Evolutionary conservation across 129 eudicot species (phyloP).

Genomic region (Gnaphalium uliginosum): DNA sequence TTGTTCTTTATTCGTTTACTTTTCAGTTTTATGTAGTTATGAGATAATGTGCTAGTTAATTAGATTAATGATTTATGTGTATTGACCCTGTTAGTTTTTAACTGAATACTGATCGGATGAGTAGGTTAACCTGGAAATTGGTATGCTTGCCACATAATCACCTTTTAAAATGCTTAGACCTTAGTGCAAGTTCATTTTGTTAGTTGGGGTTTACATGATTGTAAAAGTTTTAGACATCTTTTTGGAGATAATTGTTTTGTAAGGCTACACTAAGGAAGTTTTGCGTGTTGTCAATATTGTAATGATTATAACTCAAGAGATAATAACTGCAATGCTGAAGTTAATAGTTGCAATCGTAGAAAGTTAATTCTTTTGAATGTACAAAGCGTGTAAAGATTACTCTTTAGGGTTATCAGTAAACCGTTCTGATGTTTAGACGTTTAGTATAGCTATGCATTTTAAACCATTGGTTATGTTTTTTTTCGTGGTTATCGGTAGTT

Average conservation of each 20-base stretch:
- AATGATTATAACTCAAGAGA: neutral
- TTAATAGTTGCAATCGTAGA: neutral
- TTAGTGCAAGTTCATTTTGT: conserved; percentile 15
- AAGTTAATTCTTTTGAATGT: neutral
- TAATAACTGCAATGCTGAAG: neutral
- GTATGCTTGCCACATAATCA: conserved; percentile 10
- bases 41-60: conserved; percentile 6
- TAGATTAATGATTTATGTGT: conserved; percentile 1
- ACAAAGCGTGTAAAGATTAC: conserved; percentile 4
- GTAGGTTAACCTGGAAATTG: conserved; percentile 8
- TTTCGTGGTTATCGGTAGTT: neutral
- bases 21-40: neutral
- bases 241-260: conserved; percentile 6
- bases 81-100: conserved; percentile 9
- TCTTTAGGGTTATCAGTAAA: neutral
- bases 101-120: conserved; percentile 19
- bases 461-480: too few species aligned
- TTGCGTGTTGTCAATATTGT: neutral
- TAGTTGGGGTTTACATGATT: conserved; percentile 19
- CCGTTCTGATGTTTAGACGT: neutral
- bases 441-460: too few species aligned
- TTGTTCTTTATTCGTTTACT: neutral
- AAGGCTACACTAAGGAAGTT: neutral
- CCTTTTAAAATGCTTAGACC: neutral
- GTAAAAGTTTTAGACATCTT: conserved; percentile 16